These are phyloP conservation scores for Botrytis fabae DNA, from an alignment of 2,329 filamentous ascomycete genomes.

Conservation along the genomic window DNA sequence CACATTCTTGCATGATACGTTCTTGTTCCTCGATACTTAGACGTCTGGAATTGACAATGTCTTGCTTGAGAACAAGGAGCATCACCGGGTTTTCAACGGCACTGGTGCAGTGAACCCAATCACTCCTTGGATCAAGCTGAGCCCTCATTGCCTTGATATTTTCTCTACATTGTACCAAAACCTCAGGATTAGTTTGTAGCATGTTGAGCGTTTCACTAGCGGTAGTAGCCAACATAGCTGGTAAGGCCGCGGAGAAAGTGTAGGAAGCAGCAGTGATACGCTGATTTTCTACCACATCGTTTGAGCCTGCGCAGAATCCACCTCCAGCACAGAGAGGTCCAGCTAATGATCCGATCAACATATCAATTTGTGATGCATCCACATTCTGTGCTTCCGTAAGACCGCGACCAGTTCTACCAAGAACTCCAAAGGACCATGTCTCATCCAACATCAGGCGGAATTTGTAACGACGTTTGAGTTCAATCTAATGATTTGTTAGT, in stretches of 20 bases:
- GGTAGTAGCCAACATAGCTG: constrained; percentile 92
- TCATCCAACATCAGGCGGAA: constrained; percentile 97
- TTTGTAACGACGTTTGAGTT: constrained; percentile 94
- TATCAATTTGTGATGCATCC: constrained; percentile 88
- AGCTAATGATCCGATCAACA: constrained; percentile 92
- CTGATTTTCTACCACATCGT: constrained; percentile 93
- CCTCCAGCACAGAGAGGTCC: constrained; percentile 89
- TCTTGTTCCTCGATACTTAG: constrained; percentile 78
- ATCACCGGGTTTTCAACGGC: constrained; percentile 82
- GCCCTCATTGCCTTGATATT: constrained; percentile 82
- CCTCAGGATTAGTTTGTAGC: constrained; percentile 82
- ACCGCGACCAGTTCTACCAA: constrained; percentile 87
- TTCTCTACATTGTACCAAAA: constrained; percentile 76
- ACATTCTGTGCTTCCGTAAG: constrained; percentile 97
- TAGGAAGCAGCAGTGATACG: constrained; percentile 90
- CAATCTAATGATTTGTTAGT: constrained; percentile 56
- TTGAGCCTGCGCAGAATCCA: constrained; percentile 90
- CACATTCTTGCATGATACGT: constrained; percentile 79
- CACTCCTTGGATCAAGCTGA: constrained; percentile 88
- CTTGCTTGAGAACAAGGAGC: constrained; percentile 78
- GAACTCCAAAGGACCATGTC: constrained; percentile 93
- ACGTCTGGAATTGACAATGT: constrained; percentile 71
- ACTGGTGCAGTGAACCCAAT: constrained; percentile 86
- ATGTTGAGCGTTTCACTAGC: constrained; percentile 87
- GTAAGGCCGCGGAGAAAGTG: constrained; percentile 92